Percentiles rank a stretch among this genome's conserved stretches.
Evolutionary conservation across 148 eudicot species (phyloP).

Genomic region (Chenopodium quinoa): DNA sequence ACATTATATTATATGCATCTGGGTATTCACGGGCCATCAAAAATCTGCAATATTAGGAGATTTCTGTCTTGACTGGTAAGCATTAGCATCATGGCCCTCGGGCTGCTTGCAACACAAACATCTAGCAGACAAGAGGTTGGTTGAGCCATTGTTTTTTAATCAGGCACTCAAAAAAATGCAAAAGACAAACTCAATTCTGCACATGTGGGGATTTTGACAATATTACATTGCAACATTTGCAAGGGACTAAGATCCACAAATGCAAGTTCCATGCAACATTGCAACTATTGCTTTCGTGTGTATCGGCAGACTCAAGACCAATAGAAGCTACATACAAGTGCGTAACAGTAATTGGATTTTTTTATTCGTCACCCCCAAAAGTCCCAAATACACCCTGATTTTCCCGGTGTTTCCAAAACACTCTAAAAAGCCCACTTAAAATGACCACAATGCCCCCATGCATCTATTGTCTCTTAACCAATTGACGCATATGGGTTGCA

Average conservation of each 20-base stretch:
- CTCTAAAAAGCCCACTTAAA: background rate
- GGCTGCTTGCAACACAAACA: slow-evolving; percentile 31
- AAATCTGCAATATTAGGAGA: slow-evolving; percentile 23
- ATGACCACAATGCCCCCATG: background rate
- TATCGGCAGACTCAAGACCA: background rate
- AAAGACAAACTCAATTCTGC: slow-evolving; percentile 17
- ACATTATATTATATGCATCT: slow-evolving; percentile 29
- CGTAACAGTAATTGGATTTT: background rate
- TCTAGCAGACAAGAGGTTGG: slow-evolving; percentile 36
- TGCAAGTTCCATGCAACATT: slow-evolving; percentile 20
- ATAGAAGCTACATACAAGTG: background rate
- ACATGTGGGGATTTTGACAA: slow-evolving; percentile 36
- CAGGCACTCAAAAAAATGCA: slow-evolving; percentile 24
- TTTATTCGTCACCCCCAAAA: background rate
- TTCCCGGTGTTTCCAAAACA: too few species aligned
- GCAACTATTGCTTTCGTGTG: background rate
- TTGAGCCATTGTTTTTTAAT: slow-evolving; percentile 31
- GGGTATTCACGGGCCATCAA: slow-evolving; percentile 23
- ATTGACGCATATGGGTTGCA: background rate
- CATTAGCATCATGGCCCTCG: slow-evolving; percentile 29
- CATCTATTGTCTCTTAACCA: background rate
- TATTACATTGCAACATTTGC: slow-evolving; percentile 2
- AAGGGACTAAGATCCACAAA: slow-evolving; percentile 13
- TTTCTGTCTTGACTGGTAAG: slow-evolving; percentile 18
- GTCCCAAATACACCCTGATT: background rate